These are phyloP conservation scores for Aciculosporium take DNA, from an alignment of 2,329 filamentous ascomycete genomes.

Conservation along the genomic window DNA sequence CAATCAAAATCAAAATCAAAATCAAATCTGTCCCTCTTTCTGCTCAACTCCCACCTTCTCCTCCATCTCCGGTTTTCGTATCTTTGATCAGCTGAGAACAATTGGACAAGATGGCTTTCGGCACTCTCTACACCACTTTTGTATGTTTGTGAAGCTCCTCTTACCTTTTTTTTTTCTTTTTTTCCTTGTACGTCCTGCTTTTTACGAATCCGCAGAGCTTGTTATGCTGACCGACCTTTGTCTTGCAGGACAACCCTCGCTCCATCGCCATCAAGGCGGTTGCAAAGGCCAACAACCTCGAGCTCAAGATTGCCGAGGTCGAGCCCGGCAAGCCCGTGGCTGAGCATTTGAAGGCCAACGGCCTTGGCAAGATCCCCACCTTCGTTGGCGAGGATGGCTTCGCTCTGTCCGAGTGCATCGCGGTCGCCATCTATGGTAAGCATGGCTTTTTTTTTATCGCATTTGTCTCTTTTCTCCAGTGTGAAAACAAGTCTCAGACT, in stretches of 20 bases:
- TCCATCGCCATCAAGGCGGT: slow-evolving; percentile 79
- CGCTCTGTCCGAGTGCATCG: slow-evolving; percentile 75
- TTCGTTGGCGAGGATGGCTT: slow-evolving; percentile 90
- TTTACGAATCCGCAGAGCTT: neutral
- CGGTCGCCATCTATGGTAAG: slow-evolving; percentile 96
- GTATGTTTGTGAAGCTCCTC: slow-evolving; percentile 35
- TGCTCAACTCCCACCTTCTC: slow-evolving; percentile 10
- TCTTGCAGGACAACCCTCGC: slow-evolving; percentile 67
- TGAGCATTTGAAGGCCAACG: slow-evolving; percentile 77
- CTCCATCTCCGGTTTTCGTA: neutral
- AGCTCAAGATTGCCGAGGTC: slow-evolving; percentile 70
- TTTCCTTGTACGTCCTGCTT: slow-evolving; percentile 9
- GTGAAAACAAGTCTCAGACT: too few relatives aligned
- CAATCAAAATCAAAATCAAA: too few relatives aligned
- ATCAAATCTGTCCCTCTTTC: slow-evolving; percentile 17
- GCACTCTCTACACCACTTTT: slow-evolving; percentile 84
- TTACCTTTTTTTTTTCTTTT: slow-evolving; percentile 1
- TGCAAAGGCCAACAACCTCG: slow-evolving; percentile 93
- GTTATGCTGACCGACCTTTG: slow-evolving; percentile 5
- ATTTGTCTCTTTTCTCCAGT: neutral
- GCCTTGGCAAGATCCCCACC: slow-evolving; percentile 80
- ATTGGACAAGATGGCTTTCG: slow-evolving; percentile 75
- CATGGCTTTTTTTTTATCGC: slow-evolving; percentile 5
- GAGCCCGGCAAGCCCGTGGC: slow-evolving; percentile 48
- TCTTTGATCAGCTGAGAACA: slow-evolving; percentile 7